Evolutionary conservation across 2,329 filamentous ascomycete genomes (phyloP), one percentile per base, ranked within the genome.

Genomic region (Amphichorda felina): DNA sequence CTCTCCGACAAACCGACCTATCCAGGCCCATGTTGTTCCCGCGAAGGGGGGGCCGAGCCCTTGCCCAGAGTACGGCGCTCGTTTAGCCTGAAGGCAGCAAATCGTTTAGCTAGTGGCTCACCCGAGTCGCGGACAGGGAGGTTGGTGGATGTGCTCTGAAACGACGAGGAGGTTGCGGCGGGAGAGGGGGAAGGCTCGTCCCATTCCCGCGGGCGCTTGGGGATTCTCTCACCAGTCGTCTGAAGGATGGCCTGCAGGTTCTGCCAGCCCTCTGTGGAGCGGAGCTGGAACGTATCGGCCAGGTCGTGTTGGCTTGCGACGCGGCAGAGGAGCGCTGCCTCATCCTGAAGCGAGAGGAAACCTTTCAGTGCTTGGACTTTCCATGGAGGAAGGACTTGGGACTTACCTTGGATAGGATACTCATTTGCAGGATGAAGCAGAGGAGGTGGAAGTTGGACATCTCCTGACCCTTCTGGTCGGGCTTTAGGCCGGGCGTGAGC

Each of bases 161-260:
- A 19, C 29, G 18, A 19, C 29, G 17, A 11, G 6, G n/a, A n/a
- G n/a, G n/a, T n/a, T n/a, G n/a, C n/a, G n/a, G n/a, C n/a, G n/a
- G n/a, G n/a, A n/a, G n/a, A n/a, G n/a, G n/a, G n/a, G 29, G n/a
- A 17, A 31, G 29, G 4, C 16, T 30, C n/a, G 28, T 30, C 10
- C n/a, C 10, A 16, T 14, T 30, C 19, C 5, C 62, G 63, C 54
- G 55, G 60, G 54, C 75, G 82, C 72, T 91, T 93, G 61, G 79
- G 79, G 75, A 81, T 76, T 76, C 81, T 81, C 83, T 94, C 88
- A 94, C 88, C 86, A 73, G 85, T 87, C 76, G 87, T 83, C 78
- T 91, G 78, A 64, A 96, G 75, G 57, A 98, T 94, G 59, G 83
- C 81, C 62, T 89, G 72, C 53, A 98, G 71, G 40, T 86, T 96